Conservation (phyloP, 345 rosid genomes). For the Noccaea caerulescens region DNA sequence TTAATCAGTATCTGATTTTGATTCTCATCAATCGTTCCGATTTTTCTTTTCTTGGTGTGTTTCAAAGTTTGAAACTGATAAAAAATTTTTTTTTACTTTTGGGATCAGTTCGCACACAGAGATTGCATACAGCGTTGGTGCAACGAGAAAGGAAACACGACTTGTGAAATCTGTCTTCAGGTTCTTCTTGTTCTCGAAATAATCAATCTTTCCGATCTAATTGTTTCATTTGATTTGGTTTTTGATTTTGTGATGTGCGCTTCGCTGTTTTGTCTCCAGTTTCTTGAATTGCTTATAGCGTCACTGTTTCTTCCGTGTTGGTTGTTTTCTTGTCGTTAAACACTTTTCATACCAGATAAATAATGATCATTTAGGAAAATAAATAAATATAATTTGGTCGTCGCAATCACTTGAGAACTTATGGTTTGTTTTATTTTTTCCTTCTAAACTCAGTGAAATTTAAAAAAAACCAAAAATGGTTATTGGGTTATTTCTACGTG, state of each 20-base stretch:
- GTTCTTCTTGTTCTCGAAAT: slow-evolving; percentile 37
- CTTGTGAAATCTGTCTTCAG: slow-evolving; percentile 96
- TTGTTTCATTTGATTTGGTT: background rate
- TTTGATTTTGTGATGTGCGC: slow-evolving; percentile 33
- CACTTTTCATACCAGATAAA: slow-evolving; percentile 9
- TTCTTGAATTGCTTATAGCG: slow-evolving; percentile 33
- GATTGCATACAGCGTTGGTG: slow-evolving; percentile 99
- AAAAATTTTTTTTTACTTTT: background rate
- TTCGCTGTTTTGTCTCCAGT: slow-evolving; percentile 35
- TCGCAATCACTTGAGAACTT: slow-evolving; percentile 21
- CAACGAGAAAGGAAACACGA: slow-evolving; percentile 92
- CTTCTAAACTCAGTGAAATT: slow-evolving; percentile 11
- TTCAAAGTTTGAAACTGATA: background rate
- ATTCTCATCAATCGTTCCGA: background rate
- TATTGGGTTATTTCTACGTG: background rate
- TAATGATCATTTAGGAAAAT: slow-evolving; percentile 7
- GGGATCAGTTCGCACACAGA: slow-evolving; percentile 55
- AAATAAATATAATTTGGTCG: background rate
- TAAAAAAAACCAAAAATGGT: background rate
- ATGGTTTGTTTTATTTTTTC: background rate
- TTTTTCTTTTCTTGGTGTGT: background rate
- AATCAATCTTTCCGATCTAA: background rate
- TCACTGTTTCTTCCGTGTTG: slow-evolving; percentile 39
- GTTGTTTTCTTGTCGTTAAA: slow-evolving; percentile 26
- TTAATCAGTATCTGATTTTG: background rate